phyloP scores from a whole-genome alignment of 768 basidiomycete genomes.

The Tylopilus vinaceipallidus region DNA sequence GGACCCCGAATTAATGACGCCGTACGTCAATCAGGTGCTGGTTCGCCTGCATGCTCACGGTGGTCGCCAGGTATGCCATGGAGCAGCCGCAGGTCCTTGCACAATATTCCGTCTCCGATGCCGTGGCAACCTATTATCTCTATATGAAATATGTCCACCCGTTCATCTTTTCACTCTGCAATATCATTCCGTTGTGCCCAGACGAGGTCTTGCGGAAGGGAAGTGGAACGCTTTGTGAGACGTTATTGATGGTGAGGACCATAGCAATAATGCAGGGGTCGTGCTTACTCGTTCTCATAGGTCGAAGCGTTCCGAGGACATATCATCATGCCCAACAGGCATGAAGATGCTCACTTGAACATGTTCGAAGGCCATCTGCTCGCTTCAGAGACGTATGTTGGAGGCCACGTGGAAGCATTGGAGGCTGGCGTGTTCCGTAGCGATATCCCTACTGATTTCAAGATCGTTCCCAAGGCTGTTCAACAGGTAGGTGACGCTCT shows the following conservation, averaged over 20 bases:
- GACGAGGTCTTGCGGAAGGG: slow-evolving; percentile 97
- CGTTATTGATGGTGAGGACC: slow-evolving; percentile 84
- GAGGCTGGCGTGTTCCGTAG: slow-evolving; percentile 98
- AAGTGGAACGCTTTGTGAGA: slow-evolving; percentile 95
- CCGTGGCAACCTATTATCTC: slow-evolving; percentile 98
- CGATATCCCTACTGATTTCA: slow-evolving; percentile 94
- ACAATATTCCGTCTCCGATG: slow-evolving; percentile 99
- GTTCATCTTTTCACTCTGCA: slow-evolving; percentile 98
- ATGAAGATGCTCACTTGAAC: slow-evolving; percentile 88
- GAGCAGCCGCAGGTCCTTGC: slow-evolving; percentile 94
- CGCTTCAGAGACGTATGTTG: slow-evolving; percentile 96
- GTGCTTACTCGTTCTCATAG: slow-evolving; percentile 41
- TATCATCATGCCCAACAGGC: slow-evolving; percentile 97
- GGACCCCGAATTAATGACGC: slow-evolving; percentile 99
- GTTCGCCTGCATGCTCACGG: background rate
- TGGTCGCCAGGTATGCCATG: slow-evolving; percentile 73
- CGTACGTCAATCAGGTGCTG: slow-evolving; percentile 53
- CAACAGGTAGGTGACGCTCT: slow-evolving; percentile 58
- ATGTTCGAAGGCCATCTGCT: slow-evolving; percentile 97
- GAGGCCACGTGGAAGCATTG: slow-evolving; percentile 96
- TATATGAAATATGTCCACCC: slow-evolving; percentile 99
- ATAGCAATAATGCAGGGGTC: background rate
- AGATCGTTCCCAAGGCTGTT: slow-evolving; percentile 83
- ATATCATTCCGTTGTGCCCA: slow-evolving; percentile 95
- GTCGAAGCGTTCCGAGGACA: slow-evolving; percentile 91